These are phyloP conservation scores for Candida dajiaensis DNA, from an alignment of 805 yeast species.

Conservation along the genomic window DNA sequence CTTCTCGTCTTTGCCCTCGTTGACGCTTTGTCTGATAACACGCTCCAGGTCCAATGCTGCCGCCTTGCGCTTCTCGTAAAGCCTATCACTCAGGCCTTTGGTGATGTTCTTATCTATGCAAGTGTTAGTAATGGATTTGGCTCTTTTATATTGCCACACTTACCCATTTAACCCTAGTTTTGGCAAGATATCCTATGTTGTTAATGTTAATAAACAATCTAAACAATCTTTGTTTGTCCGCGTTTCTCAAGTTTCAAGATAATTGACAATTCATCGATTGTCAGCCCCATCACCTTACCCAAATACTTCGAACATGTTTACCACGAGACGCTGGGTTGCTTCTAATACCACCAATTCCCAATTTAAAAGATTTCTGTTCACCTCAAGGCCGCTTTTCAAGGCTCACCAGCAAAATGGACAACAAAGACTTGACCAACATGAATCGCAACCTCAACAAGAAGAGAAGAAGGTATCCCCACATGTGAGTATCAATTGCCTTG, in stretches of 20 bases:
- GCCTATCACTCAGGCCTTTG: slow-evolving; percentile 65
- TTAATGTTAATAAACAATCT: no score
- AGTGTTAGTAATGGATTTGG: background rate
- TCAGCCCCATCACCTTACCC: background rate
- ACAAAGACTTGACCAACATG: background rate
- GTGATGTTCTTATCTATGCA: slow-evolving; percentile 52
- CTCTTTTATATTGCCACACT: background rate
- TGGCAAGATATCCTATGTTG: background rate
- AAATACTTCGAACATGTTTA: background rate
- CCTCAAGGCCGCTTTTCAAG: background rate
- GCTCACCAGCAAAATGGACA: background rate
- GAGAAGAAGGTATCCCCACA: slow-evolving; percentile 11
- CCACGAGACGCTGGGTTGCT: background rate
- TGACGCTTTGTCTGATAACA: slow-evolving; percentile 62
- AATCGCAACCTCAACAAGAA: background rate
- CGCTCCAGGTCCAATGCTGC: slow-evolving; percentile 78
- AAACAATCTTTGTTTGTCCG: background rate
- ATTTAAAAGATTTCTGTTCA: background rate
- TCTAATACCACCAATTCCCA: background rate
- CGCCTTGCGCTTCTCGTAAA: slow-evolving; percentile 71
- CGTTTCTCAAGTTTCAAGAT: background rate
- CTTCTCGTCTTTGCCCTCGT: slow-evolving; percentile 52
- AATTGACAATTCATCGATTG: background rate
- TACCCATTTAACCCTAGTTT: background rate
- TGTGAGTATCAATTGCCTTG: slow-evolving; percentile 10